These are phyloP conservation scores for Dictyostelium intermedium DNA, from an alignment of 78 protist species.

Conservation along the genomic window DNA sequence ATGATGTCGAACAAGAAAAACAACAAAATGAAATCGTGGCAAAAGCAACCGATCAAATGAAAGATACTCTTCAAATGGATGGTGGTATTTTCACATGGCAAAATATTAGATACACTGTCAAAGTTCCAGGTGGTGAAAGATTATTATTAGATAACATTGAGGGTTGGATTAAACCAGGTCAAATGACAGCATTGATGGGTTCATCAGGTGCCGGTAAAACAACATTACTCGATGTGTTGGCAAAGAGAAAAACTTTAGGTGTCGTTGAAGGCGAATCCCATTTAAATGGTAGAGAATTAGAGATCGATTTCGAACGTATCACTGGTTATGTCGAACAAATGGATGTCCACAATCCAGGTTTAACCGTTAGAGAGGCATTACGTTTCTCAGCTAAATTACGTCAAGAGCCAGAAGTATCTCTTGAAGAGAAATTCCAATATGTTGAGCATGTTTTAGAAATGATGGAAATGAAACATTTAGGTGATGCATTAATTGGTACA, in stretches of 20 bases:
- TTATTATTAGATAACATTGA: slow-evolving; percentile 35
- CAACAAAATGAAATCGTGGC: slow-evolving; percentile 33
- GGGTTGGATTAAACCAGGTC: slow-evolving; percentile 76
- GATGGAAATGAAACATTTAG: slow-evolving; percentile 82
- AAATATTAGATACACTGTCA: slow-evolving; percentile 49
- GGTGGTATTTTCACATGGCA: slow-evolving; percentile 76
- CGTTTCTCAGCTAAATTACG: slow-evolving; percentile 62
- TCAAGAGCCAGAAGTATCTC: slow-evolving; percentile 36
- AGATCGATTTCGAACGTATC: slow-evolving; percentile 68
- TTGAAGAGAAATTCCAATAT: slow-evolving; percentile 39
- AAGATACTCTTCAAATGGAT: slow-evolving; percentile 14
- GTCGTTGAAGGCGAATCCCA: slow-evolving; percentile 68
- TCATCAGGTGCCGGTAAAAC: slow-evolving; percentile 90
- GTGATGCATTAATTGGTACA: slow-evolving; percentile 77
- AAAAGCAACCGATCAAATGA: slow-evolving; percentile 64
- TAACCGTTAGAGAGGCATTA: slow-evolving; percentile 73
- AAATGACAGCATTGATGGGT: slow-evolving; percentile 87
- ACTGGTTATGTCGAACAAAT: slow-evolving; percentile 82
- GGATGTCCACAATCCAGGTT: slow-evolving; percentile 70
- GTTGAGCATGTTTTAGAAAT: slow-evolving; percentile 65
- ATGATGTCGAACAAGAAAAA: slow-evolving; percentile 61
- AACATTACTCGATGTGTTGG: slow-evolving; percentile 90
- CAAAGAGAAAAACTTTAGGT: slow-evolving; percentile 86
- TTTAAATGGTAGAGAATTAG: slow-evolving; percentile 85
- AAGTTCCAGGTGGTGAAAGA: slow-evolving; percentile 25